A percentile compares a stretch with the other conserved stretches of the same genome.
Conservation (phyloP, 192 early-diverging fungal genomes). For the Paraglomus brasilianum region DNA sequence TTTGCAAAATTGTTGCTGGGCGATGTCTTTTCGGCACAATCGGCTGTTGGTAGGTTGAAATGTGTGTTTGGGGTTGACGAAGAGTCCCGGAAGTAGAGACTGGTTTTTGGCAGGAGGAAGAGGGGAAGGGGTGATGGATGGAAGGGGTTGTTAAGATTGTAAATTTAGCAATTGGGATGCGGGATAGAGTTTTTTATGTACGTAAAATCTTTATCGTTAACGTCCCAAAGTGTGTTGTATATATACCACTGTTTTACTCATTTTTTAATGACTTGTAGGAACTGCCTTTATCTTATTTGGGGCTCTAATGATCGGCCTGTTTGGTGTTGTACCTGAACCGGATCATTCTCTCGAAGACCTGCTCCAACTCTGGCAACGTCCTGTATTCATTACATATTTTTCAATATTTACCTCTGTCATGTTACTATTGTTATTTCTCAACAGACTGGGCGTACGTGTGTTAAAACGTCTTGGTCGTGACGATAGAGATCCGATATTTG, state of each 20-base stretch:
- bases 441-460: conserved; percentile 44
- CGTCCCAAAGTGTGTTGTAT: too few relatives aligned
- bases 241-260: too few relatives aligned
- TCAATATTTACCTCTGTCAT: conserved; percentile 52
- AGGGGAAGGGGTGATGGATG: neutral
- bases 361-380: conserved; percentile 62
- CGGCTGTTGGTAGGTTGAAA: conserved; percentile 45
- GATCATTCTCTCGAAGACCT: conserved; percentile 65
- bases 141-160: neutral
- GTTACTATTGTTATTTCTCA: conserved; percentile 44
- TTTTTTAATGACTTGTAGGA: too few relatives aligned
- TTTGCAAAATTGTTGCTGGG: conserved; percentile 65
- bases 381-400: conserved; percentile 68
- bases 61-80: neutral
- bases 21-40: conserved; percentile 62
- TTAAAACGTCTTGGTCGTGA: conserved; percentile 23
- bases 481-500: conserved; percentile 19
- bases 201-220: too few relatives aligned
- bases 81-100: conserved; percentile 12
- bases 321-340: conserved; percentile 77
- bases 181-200: too few relatives aligned
- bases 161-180: too few relatives aligned
- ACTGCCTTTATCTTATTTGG: conserved; percentile 67
- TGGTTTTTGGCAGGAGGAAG: neutral
- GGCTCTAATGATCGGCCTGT: conserved; percentile 62